A percentile compares a stretch with the other conserved stretches of the same genome.
phyloP scores from a whole-genome alignment of 371 early-diverging fungal genomes.

The Syncephalis plumigaleata region DNA sequence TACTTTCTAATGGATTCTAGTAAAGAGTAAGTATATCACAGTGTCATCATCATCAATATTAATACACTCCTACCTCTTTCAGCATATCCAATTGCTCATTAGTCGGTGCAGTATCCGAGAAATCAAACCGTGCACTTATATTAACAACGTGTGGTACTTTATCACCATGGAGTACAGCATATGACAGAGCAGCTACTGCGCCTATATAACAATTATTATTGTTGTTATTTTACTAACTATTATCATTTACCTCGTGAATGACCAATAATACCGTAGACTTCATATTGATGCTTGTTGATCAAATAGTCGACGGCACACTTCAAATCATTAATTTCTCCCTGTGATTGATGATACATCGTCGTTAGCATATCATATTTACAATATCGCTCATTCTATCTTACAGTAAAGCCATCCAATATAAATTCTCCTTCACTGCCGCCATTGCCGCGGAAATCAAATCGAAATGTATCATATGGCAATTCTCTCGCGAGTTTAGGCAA shows the following conservation, averaged over 20 bases:
- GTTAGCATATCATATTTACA: background rate
- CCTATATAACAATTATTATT: conserved; percentile 15
- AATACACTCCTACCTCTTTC: background rate
- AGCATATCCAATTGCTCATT: conserved; percentile 8
- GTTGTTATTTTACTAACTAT: background rate
- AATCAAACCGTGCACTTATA: conserved; percentile 30
- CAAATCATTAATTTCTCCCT: conserved; percentile 31
- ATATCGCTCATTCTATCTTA: background rate
- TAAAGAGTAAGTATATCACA: too few relatives aligned
- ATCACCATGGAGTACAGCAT: conserved; percentile 22
- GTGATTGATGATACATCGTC: background rate
- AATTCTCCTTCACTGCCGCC: conserved; percentile 23
- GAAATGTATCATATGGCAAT: conserved; percentile 23
- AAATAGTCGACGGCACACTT: conserved; percentile 27
- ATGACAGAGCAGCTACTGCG: conserved; percentile 26
- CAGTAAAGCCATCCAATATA: conserved; percentile 16
- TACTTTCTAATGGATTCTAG: too few relatives aligned
- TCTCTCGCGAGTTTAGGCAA: conserved; percentile 18
- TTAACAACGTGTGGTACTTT: conserved; percentile 25
- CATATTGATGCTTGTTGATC: conserved; percentile 24
- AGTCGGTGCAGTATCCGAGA: conserved; percentile 16
- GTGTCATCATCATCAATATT: too few relatives aligned
- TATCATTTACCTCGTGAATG: conserved; percentile 26
- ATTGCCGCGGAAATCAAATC: conserved; percentile 31
- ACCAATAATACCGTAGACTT: conserved; percentile 31